Evolutionary conservation across 768 basidiomycete species (phyloP).

Genomic region (Tylopilus plumbeoviolaceoides): DNA sequence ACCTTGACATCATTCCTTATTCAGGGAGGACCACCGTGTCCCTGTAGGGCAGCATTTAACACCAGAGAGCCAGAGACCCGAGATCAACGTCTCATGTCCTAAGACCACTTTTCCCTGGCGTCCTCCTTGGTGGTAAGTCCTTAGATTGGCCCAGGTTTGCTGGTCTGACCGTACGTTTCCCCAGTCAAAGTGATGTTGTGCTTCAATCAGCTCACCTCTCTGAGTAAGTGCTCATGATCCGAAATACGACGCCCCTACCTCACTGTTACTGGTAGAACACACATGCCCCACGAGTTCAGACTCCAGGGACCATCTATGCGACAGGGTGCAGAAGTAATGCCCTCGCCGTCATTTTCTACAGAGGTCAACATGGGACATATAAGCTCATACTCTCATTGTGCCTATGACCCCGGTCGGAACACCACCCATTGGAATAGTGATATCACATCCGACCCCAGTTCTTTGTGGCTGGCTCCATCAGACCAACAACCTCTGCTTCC

Average conservation of each 20-base stretch:
- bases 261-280: too few relatives aligned
- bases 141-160: neutral
- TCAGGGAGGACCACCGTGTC: too few relatives aligned
- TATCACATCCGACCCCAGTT: neutral
- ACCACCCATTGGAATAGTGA: neutral
- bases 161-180: too few relatives aligned
- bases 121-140: neutral
- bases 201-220: too few relatives aligned
- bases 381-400: neutral
- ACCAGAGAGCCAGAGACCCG: too few relatives aligned
- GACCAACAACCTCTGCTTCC: neutral
- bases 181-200: too few relatives aligned
- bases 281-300: too few relatives aligned
- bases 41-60: too few relatives aligned
- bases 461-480: neutral
- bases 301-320: neutral
- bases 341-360: neutral
- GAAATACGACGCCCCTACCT: too few relatives aligned
- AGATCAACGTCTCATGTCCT: too few relatives aligned
- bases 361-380: neutral
- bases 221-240: too few relatives aligned
- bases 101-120: neutral
- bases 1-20: too few relatives aligned
- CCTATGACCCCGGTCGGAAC: neutral
- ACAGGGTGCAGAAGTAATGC: neutral